Evolutionary conservation across 2,329 filamentous ascomycete genomes (phyloP).

Genomic region (Beauveria sp.): DNA sequence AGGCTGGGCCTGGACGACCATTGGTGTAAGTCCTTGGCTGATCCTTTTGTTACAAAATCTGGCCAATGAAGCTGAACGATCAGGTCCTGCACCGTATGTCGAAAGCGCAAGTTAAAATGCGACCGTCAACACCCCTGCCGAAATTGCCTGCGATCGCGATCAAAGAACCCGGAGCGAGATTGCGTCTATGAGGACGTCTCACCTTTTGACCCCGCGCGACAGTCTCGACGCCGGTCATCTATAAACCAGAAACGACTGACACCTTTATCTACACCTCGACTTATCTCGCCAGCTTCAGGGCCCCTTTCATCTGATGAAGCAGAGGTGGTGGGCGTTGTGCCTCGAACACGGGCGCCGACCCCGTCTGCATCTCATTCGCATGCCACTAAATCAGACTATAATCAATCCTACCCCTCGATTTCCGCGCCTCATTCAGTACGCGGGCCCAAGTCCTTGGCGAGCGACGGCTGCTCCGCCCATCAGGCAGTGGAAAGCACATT

Average conservation of each 20-base stretch:
- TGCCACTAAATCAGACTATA: background rate
- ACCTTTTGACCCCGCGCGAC: background rate
- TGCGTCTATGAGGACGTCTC: conserved; percentile 24
- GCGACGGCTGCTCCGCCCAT: conserved; percentile 16
- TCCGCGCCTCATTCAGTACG: conserved; percentile 31
- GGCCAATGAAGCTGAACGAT: background rate
- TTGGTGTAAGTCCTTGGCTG: background rate
- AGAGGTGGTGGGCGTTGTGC: background rate
- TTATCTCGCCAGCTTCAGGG: background rate
- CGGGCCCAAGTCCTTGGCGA: background rate
- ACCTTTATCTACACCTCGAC: background rate
- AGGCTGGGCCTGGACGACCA: background rate
- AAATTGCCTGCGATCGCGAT: conserved; percentile 28
- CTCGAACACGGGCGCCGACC: background rate
- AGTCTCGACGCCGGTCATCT: background rate
- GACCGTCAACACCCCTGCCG: conserved; percentile 32
- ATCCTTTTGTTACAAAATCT: background rate
- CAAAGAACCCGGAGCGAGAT: conserved; percentile 20
- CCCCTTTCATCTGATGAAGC: background rate
- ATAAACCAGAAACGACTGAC: background rate
- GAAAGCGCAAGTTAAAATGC: conserved; percentile 35
- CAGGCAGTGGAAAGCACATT: conserved; percentile 29
- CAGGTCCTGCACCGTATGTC: conserved; percentile 35
- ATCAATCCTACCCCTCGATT: conserved; percentile 31
- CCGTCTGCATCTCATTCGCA: background rate